Evolutionary conservation across 768 basidiomycete species (phyloP).

Genomic region (Leccinum imitatum): DNA sequence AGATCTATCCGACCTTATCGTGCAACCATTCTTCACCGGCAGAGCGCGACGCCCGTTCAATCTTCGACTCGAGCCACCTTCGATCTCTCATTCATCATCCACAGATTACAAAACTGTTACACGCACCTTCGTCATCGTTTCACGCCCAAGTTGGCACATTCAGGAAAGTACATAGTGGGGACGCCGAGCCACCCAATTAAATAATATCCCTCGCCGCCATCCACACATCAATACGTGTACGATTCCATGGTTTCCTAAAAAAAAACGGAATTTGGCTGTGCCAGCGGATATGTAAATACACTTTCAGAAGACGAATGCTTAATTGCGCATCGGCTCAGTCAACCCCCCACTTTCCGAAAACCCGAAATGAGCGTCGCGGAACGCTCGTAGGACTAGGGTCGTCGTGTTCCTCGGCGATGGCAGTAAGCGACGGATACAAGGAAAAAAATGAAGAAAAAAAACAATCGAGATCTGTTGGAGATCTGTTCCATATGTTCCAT

Average conservation of each 20-base stretch:
- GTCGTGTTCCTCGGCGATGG: slow-evolving; percentile 8
- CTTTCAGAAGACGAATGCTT: slow-evolving; percentile 3
- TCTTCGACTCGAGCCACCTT: slow-evolving; percentile 9
- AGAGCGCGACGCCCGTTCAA: slow-evolving; percentile 15
- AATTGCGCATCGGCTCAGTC: slow-evolving; percentile 1
- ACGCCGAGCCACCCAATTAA: not conserved
- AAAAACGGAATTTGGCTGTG: not conserved
- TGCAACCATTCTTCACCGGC: slow-evolving; percentile 6
- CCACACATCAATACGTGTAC: slow-evolving; percentile 15
- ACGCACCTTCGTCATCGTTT: slow-evolving; percentile 5
- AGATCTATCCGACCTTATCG: slow-evolving; percentile 27
- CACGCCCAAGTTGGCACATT: not conserved
- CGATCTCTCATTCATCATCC: slow-evolving; percentile 5
- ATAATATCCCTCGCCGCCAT: not conserved
- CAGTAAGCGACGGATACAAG: slow-evolving; percentile 9
- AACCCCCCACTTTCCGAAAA: slow-evolving; percentile 1
- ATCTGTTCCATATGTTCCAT: slow-evolving; percentile 11
- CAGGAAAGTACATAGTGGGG: not conserved
- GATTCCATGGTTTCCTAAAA: not conserved
- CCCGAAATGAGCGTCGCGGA: slow-evolving; percentile 26
- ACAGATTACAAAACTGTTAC: slow-evolving; percentile 1
- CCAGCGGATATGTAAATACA: slow-evolving; percentile 8
- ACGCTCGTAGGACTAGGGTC: slow-evolving; percentile 12
- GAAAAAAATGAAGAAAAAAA: not conserved
- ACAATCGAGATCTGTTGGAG: not conserved